phyloP scores from a whole-genome alignment of 345 rosid genomes.

The Eucalyptus sp. region DNA sequence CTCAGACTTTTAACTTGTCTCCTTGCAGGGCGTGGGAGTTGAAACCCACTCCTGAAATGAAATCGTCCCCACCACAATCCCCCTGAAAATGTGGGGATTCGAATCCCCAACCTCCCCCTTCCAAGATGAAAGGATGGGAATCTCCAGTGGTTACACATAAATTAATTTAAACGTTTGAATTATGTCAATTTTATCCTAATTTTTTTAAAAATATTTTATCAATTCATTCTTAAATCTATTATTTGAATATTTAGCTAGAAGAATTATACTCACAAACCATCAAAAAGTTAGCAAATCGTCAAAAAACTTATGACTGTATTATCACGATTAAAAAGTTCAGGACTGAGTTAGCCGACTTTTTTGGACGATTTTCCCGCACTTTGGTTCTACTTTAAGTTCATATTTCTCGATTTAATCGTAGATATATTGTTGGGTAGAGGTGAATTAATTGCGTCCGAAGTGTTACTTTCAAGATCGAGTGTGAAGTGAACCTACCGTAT shows the following conservation, averaged over 20 bases:
- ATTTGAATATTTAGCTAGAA: rapidly evolving
- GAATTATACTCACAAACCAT: rapidly evolving
- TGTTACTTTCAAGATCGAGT: background rate
- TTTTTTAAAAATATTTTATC: rapidly evolving
- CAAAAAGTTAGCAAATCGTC: rapidly evolving
- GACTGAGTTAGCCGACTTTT: rapidly evolving
- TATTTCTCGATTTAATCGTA: rapidly evolving
- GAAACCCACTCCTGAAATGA: no score
- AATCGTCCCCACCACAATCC: no score
- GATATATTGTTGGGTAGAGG: rapidly evolving
- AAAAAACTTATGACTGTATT: rapidly evolving
- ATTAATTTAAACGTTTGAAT: no score
- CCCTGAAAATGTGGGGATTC: no score
- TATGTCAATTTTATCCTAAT: no score
- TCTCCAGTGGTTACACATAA: no score
- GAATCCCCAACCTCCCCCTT: no score
- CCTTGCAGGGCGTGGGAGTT: no score
- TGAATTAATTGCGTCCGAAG: rapidly evolving
- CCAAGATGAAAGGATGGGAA: no score
- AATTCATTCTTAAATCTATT: rapidly evolving
- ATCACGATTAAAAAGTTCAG: rapidly evolving
- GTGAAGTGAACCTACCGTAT: background rate
- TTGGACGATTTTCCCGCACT: rapidly evolving
- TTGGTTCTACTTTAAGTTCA: background rate
- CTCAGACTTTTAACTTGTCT: no score